These are phyloP conservation scores for Papiliotrema laurentii DNA, from an alignment of 1,284 basidiomycete genomes.

Conservation along the genomic window DNA sequence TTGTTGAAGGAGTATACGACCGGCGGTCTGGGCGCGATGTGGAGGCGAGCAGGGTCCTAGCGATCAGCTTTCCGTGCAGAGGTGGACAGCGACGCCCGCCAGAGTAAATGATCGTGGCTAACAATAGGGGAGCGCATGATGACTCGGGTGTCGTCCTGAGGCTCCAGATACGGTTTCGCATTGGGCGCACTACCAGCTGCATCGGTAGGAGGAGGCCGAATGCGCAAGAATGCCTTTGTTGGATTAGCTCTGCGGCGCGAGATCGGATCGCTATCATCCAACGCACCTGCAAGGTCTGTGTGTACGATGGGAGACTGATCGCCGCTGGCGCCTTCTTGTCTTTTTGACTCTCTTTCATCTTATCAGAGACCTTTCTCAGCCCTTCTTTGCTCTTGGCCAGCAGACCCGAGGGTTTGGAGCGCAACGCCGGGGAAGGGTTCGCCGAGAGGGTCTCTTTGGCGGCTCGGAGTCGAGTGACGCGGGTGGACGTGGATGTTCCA, in stretches of 20 bases:
- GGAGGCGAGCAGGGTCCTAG: conserved; percentile 43
- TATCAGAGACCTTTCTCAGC: conserved; percentile 38
- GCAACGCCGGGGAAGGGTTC: not conserved
- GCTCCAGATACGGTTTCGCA: conserved; percentile 44
- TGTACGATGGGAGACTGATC: not conserved
- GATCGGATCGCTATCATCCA: too few relatives aligned
- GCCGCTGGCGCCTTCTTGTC: conserved; percentile 7
- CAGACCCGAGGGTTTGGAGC: conserved; percentile 17
- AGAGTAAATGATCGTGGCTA: conserved; percentile 7
- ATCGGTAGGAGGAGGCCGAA: conserved; percentile 44
- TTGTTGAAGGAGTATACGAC: conserved; percentile 43
- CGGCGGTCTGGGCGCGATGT: conserved; percentile 47
- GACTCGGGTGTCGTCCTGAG: conserved; percentile 49
- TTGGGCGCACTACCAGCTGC: conserved; percentile 3
- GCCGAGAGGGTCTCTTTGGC: conserved; percentile 18
- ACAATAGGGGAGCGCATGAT: conserved; percentile 52
- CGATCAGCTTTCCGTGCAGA: not conserved
- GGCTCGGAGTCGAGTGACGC: conserved; percentile 27
- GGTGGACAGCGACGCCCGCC: not conserved
- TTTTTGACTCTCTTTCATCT: conserved; percentile 37
- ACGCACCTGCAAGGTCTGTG: conserved; percentile 30
- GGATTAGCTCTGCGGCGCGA: too few relatives aligned
- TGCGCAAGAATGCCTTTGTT: conserved; percentile 50
- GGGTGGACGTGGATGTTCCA: conserved; percentile 43
- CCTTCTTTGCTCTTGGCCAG: conserved; percentile 37